Evolutionary conservation across 805 yeast species (phyloP).

Genomic region (Lipomyces spencermartinsiae): DNA sequence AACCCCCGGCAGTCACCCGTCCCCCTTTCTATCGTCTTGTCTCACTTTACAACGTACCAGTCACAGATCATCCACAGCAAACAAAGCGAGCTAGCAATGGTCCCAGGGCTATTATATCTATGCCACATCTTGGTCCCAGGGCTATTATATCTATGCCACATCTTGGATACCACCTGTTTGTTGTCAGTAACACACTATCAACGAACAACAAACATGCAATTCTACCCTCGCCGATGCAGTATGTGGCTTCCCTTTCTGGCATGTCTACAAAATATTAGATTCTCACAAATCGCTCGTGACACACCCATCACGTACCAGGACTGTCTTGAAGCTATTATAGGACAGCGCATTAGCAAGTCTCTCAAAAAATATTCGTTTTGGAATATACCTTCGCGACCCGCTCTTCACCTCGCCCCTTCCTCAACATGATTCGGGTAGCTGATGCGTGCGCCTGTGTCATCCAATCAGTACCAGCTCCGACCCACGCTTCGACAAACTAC

Average conservation of each 20-base stretch:
- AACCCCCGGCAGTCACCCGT: not conserved
- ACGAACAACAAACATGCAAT: not conserved
- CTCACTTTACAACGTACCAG: not conserved
- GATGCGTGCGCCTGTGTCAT: slow-evolving; percentile 54
- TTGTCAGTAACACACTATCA: slow-evolving; percentile 6
- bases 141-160: slow-evolving; percentile 18
- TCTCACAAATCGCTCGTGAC: not conserved
- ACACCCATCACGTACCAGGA: slow-evolving; percentile 49
- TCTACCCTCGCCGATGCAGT: slow-evolving; percentile 66
- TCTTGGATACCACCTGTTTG: slow-evolving; percentile 36
- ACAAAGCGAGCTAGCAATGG: slow-evolving; percentile 10
- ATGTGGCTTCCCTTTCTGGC: slow-evolving; percentile 80
- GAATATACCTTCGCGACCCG: slow-evolving; percentile 66
- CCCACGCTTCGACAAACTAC: slow-evolving; percentile 1
- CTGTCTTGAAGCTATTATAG: slow-evolving; percentile 62
- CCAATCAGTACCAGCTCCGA: not conserved
- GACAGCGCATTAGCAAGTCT: not conserved
- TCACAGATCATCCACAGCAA: slow-evolving; percentile 6
- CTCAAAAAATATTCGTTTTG: not conserved
- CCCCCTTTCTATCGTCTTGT: not conserved
- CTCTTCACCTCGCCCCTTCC: slow-evolving; percentile 81
- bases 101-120: not conserved
- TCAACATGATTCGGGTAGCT: slow-evolving; percentile 73
- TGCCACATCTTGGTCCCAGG: slow-evolving; percentile 26
- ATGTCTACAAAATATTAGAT: slow-evolving; percentile 53